Percentiles rank a stretch among this genome's conserved stretches.
phyloP scores from a whole-genome alignment of 179 eudicot species.

The Beta macrorhiza region DNA sequence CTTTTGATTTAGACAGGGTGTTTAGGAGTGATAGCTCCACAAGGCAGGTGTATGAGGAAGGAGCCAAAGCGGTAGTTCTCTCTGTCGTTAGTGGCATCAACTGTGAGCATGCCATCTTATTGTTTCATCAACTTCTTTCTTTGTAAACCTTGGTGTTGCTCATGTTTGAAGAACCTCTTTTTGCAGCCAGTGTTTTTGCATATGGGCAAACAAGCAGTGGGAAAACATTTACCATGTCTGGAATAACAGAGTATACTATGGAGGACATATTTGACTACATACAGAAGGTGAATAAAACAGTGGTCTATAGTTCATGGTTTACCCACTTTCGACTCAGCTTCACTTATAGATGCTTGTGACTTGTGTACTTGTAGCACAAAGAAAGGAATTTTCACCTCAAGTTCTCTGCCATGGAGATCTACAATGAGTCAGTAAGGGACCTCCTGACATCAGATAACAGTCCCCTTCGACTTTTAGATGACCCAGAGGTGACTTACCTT shows the following conservation, averaged over 20 bases:
- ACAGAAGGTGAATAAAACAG: slow-evolving; percentile 38
- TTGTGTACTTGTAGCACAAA: slow-evolving; percentile 54
- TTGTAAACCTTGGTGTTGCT: slow-evolving; percentile 9
- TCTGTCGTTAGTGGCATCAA: slow-evolving; percentile 81
- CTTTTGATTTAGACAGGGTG: slow-evolving; percentile 52
- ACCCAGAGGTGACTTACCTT: slow-evolving; percentile 78
- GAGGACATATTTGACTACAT: slow-evolving; percentile 60
- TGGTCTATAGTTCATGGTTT: not conserved
- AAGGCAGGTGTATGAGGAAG: slow-evolving; percentile 80
- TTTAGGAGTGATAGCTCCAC: slow-evolving; percentile 53
- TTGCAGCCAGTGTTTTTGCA: slow-evolving; percentile 83
- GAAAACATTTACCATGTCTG: slow-evolving; percentile 88
- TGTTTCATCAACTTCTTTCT: not conserved
- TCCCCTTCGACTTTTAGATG: slow-evolving; percentile 87
- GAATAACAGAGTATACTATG: slow-evolving; percentile 81
- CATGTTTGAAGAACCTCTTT: slow-evolving; percentile 8
- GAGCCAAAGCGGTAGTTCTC: slow-evolving; percentile 82
- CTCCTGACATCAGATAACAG: slow-evolving; percentile 67
- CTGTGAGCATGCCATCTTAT: slow-evolving; percentile 43
- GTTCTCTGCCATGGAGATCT: slow-evolving; percentile 97
- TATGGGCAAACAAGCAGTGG: slow-evolving; percentile 99
- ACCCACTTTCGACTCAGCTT: slow-evolving; percentile 2
- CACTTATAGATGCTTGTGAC: slow-evolving; percentile 19
- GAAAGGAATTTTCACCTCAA: slow-evolving; percentile 76
- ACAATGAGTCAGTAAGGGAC: slow-evolving; percentile 93